These are phyloP conservation scores for Cinchona pubescens DNA, from an alignment of 257 asterid species.

Conservation along the genomic window DNA sequence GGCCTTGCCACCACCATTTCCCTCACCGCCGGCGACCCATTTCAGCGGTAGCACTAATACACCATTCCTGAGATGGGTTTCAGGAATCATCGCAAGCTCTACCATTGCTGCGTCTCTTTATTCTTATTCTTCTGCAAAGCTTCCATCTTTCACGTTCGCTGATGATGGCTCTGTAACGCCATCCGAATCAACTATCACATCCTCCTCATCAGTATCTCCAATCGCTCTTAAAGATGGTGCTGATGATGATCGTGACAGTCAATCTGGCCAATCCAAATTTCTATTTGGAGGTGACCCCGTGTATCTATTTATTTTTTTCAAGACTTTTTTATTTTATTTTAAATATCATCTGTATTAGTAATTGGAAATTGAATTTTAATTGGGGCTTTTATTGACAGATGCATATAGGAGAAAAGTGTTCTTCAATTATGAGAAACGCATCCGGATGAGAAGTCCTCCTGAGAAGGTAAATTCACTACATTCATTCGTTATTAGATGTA, in stretches of 20 bases:
- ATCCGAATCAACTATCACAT: background rate
- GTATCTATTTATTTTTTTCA: background rate
- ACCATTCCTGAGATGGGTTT: slow-evolving; percentile 43
- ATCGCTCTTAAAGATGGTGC: background rate
- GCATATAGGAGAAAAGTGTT: slow-evolving; percentile 72
- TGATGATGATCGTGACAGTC: background rate
- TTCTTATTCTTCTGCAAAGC: slow-evolving; percentile 24
- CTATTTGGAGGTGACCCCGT: slow-evolving; percentile 20
- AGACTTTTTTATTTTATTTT: too few species aligned
- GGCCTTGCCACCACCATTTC: slow-evolving; percentile 24
- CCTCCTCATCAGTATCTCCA: background rate
- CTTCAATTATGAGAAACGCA: slow-evolving; percentile 85
- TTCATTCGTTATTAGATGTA: too few species aligned
- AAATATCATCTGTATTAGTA: background rate
- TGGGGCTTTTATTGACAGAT: slow-evolving; percentile 42
- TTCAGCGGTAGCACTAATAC: slow-evolving; percentile 9
- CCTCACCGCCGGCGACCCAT: background rate
- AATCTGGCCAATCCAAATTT: slow-evolving; percentile 12
- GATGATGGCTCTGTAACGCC: slow-evolving; percentile 13
- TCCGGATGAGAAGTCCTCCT: slow-evolving; percentile 91
- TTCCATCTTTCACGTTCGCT: slow-evolving; percentile 22
- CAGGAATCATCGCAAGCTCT: slow-evolving; percentile 56
- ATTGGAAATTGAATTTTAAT: background rate
- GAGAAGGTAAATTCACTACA: slow-evolving; percentile 52
- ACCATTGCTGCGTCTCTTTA: slow-evolving; percentile 41